phyloP scores from a whole-genome alignment of 2,329 filamentous ascomycete species.

The Phialemoniopsis sp. region DNA sequence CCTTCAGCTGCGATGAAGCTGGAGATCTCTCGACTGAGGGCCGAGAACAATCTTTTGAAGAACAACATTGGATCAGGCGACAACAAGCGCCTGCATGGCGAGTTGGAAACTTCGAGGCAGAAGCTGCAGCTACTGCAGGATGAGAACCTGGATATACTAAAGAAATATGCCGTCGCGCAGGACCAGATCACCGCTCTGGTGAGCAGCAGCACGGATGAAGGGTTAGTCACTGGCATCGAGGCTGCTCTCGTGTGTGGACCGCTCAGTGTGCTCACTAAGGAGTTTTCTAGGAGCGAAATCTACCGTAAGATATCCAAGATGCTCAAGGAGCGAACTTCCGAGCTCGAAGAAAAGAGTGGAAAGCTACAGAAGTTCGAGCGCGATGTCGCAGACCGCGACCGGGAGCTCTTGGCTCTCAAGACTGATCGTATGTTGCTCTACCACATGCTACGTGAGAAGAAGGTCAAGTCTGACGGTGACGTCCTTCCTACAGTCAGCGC shows the following conservation, averaged over 20 bases:
- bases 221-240: constrained; percentile 43
- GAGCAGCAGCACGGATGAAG: constrained; percentile 46
- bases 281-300: constrained; percentile 46
- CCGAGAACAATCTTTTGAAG: constrained; percentile 57
- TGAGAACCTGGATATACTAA: constrained; percentile 51
- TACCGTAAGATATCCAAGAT: constrained; percentile 47
- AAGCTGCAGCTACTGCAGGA: constrained; percentile 48
- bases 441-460: constrained; percentile 1
- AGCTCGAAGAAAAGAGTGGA: constrained; percentile 42
- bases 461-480: too few species aligned
- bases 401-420: constrained; percentile 48
- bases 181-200: constrained; percentile 54
- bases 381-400: constrained; percentile 47
- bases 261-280: constrained; percentile 36
- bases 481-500: constrained; percentile 37
- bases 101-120: constrained; percentile 50
- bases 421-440: constrained; percentile 42
- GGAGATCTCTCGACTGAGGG: constrained; percentile 54
- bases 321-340: constrained; percentile 36
- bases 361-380: constrained; percentile 39
- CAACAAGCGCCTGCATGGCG: constrained; percentile 47
- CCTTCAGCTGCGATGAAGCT: constrained; percentile 37
- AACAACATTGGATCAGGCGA: constrained; percentile 50
- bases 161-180: constrained; percentile 53
- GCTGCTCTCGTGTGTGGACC: constrained; percentile 20